These are phyloP conservation scores for Aspergillus conjunctus DNA, from an alignment of 495 filamentous ascomycete species.

Conservation along the genomic window DNA sequence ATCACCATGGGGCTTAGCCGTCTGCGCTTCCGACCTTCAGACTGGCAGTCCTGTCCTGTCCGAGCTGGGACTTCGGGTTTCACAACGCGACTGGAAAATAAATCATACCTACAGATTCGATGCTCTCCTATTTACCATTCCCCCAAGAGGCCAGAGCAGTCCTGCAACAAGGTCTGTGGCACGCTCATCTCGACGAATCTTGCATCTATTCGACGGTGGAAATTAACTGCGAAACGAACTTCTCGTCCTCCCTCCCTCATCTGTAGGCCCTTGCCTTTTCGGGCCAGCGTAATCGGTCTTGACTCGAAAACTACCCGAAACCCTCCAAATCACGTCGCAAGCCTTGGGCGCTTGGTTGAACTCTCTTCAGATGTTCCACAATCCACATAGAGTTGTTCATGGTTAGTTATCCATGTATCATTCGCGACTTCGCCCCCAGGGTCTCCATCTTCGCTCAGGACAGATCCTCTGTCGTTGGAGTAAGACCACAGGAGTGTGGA, in stretches of 20 bases:
- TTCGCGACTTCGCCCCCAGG: neutral
- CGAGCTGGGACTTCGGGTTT: neutral
- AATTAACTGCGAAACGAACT: slow-evolving; percentile 1
- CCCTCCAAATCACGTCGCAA: slow-evolving; percentile 22
- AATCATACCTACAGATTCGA: neutral
- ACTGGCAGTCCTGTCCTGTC: neutral
- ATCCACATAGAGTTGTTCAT: neutral
- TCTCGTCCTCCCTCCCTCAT: neutral
- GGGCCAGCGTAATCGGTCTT: neutral
- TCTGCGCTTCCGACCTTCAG: neutral
- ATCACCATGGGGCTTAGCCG: slow-evolving; percentile 27
- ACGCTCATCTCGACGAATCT: neutral
- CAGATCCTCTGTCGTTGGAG: neutral
- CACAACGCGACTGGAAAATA: neutral
- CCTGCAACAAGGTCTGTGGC: no score
- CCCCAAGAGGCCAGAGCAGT: no score
- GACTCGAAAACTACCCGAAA: slow-evolving; percentile 23
- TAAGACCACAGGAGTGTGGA: neutral
- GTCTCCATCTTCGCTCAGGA: neutral
- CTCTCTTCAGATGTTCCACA: slow-evolving; percentile 8
- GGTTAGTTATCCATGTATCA: neutral
- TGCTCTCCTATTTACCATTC: neutral
- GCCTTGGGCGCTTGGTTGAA: slow-evolving; percentile 16
- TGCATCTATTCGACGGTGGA: neutral
- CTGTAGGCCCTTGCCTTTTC: neutral